Conservation (phyloP, 148 eudicot species). For the Vaccinium vitisidaea region DNA sequence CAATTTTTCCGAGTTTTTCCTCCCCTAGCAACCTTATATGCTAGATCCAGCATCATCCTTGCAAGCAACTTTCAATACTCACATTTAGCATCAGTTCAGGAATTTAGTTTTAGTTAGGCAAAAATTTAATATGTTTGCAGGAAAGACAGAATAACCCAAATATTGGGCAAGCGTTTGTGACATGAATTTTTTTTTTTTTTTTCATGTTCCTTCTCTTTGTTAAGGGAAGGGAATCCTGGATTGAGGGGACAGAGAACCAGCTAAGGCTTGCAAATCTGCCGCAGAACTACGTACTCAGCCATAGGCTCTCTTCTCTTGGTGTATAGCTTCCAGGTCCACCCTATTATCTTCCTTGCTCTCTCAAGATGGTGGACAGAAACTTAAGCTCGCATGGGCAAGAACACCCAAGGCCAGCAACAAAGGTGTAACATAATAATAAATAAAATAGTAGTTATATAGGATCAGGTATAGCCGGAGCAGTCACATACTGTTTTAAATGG, state of each 20-base stretch:
- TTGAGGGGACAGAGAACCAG: conserved; percentile 7
- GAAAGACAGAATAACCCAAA: background rate
- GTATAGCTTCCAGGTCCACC: conserved; percentile 3
- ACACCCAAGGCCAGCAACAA: background rate
- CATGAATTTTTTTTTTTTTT: background rate
- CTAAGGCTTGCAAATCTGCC: conserved; percentile 10
- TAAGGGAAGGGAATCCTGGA: background rate
- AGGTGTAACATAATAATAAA: no score
- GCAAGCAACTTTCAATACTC: background rate
- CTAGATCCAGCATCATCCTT: background rate
- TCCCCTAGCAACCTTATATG: background rate
- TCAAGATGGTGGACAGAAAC: background rate
- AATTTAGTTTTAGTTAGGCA: background rate
- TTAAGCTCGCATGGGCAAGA: background rate
- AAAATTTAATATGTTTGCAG: background rate
- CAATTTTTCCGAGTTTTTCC: background rate
- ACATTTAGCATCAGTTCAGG: no score
- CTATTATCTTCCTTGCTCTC: background rate
- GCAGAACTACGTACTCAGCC: background rate
- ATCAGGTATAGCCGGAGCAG: background rate
- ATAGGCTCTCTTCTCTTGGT: conserved; percentile 7
- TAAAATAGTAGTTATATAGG: background rate
- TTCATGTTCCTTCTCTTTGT: background rate
- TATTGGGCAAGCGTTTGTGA: background rate
- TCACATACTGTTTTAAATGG: background rate